Evolutionary conservation across 2,329 filamentous ascomycete species (phyloP), one percentile per base, ranked within the genome.

Genomic region (Metarhizium guizhouense): DNA sequence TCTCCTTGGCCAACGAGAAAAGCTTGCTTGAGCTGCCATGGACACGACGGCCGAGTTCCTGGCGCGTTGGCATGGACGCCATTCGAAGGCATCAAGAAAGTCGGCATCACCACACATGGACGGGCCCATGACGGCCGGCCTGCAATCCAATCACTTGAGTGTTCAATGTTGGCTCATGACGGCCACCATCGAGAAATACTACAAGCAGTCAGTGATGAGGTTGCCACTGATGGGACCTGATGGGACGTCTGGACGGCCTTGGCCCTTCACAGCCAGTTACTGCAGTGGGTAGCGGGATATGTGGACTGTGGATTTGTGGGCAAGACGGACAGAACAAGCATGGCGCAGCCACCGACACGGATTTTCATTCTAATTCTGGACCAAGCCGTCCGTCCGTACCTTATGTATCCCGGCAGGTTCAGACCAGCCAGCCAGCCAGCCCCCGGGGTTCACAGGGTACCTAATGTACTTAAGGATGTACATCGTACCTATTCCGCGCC

Each of bases 291-390:
- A 13, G 14, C 42, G n/a, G 18, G 16, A 10, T 43, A 6, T 16
- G n/a, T n/a, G 40, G 40, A 6, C 40, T n/a, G 10, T 14, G 40
- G 40, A 43, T 43, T 43, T 32, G 52, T 52, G 29, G 30, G 51
- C 25, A 61, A 63, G 62, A 65, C n/a, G 45, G 45, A 52, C 38
- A 51, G 47, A 14, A 48, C 59, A 61, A 66, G 57, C 58, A 68
- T 64, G 67, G 67, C 66, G 64, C 65, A 69, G 67, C 66, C 62
- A 67, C 65, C 63, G 55, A 58, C 56, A 60, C 60, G 52, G 38
- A 29, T 54, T 56, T 50, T 53, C 49, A 58, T 68, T 69, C 68
- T 70, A 70, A 70, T 69, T 70, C 68, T 67, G 65, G 68, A 65
- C 57, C 59, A 59, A 47, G 51, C 50, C 32, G 50, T 43, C 29